Base-by-base conservation (phyloP, 2,329 filamentous ascomycete genomes). In the Cryphonectria carpinicola region DNA sequence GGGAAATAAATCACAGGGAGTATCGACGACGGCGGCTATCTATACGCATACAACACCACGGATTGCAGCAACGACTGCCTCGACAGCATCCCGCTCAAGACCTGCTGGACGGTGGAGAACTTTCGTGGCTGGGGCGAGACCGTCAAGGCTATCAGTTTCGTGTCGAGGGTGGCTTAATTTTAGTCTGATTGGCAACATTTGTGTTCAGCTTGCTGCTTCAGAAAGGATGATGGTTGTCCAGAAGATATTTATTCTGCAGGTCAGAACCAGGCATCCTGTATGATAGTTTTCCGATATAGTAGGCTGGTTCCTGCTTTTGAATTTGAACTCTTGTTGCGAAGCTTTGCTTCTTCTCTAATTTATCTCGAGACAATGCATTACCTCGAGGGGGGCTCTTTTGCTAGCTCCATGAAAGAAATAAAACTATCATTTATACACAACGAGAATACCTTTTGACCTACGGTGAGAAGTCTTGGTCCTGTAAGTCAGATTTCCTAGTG, bases 31-130 rank as follows among this genome's bases (percentile, higher is more conserved):
- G 56, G 56, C 28, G 56, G 56, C 56, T 61, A 14, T 19, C 32
- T 61, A 17, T 61, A 61, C 56, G 56, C 56, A 11, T 61, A 35
- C 11, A 61, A 28, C 28, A 35, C 28, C 17, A 61, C 56, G 17
- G 56, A 61, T 19, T 61, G 56, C 32, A 61, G 25, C 8, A 35
- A 35, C 25, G 19, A 19, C 25, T 19, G 2, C 25, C 25, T 61
- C 56, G 56, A 61, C 56, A 61, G 32, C 56, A 61, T 61, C 56
- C 56, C 56, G 13, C 56, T 61, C 56, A 61, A 61, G 25, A 13
- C 28, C 17, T 61, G 56, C 28, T 61, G 28, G 25, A 35, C 25
- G 17, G 28, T 35, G 11, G 28, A 61, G 0, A 35, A 61, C 32
- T 61, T 61, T 35, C 14, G 11, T 1, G 56, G 56, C n/a, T 61